Conservation (phyloP, 1,139 yeast genomes). For the Magnusiomyces suaveolens region DNA sequence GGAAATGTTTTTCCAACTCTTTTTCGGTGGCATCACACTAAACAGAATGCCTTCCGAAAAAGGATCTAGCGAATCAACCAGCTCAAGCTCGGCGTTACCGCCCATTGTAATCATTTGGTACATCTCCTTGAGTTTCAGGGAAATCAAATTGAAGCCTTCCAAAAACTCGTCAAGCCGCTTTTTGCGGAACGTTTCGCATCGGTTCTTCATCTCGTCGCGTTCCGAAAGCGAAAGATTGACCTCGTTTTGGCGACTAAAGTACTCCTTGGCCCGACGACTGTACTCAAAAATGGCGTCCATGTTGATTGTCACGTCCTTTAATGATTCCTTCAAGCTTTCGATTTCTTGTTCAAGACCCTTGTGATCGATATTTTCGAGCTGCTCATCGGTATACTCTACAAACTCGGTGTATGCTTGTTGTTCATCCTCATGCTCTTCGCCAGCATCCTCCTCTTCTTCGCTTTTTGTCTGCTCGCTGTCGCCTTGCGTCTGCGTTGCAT, state of each 20-base stretch:
- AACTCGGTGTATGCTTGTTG: slow-evolving; percentile 19
- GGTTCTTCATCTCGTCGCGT: slow-evolving; percentile 56
- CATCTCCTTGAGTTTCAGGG: slow-evolving; percentile 88
- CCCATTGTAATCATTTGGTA: slow-evolving; percentile 99
- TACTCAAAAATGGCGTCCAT: slow-evolving; percentile 71
- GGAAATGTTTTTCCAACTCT: slow-evolving; percentile 92
- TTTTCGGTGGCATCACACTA: slow-evolving; percentile 98
- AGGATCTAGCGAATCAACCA: slow-evolving; percentile 95
- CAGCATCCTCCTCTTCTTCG: slow-evolving; percentile 12
- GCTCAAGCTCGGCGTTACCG: slow-evolving; percentile 94
- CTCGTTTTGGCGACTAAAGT: slow-evolving; percentile 50
- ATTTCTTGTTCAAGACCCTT: slow-evolving; percentile 46
- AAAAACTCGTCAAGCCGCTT: slow-evolving; percentile 80
- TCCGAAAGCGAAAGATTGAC: slow-evolving; percentile 56
- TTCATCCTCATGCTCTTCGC: slow-evolving; percentile 11
- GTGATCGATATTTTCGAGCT: slow-evolving; percentile 43
- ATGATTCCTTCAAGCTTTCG: slow-evolving; percentile 45
- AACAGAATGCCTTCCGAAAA: slow-evolving; percentile 93
- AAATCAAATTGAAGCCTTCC: slow-evolving; percentile 82
- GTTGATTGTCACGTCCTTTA: slow-evolving; percentile 56
- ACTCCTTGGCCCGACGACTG: slow-evolving; percentile 57
- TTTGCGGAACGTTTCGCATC: slow-evolving; percentile 61
- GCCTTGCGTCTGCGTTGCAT: slow-evolving; percentile 1
- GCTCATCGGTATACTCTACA: slow-evolving; percentile 40
- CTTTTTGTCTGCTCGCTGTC: slow-evolving; percentile 9